Base-by-base conservation (phyloP, 257 asterid genomes). In the Fraxinus quadrangulata region DNA sequence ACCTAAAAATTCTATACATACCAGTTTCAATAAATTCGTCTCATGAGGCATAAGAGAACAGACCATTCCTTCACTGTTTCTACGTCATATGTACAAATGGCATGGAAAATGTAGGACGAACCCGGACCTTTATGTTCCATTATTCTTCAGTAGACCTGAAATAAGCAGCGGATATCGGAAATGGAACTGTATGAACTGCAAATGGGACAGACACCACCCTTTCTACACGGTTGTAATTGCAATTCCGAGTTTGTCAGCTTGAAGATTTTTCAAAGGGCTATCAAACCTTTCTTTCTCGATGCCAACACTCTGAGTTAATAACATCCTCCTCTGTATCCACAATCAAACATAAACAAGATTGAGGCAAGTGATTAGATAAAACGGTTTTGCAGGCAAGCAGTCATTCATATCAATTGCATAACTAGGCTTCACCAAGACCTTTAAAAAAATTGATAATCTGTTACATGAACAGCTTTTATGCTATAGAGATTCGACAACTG, bases 321-420 rank as follows among this genome's bases (percentile, higher is more conserved):
- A 67, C 82, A 91, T 54, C 83, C 78, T 90, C 88, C 88, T 90
- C 96, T 93, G 92, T 59, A 81, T 70, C 75, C 76, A 86, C 71
- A 79, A 79, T 63, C 23, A 78, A 77, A 73, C 75, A 70, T 8
- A 71, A 2, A 67, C 17, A 73, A 45, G 6, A 71, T 45, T 8
- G 70, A 30, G 19, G 21, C 14, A 2, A 63, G 13, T 69, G 31
- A 71, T 40, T 45, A 36, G 12, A 70, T 10, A 70, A 3, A 19
- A 59, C 49, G 0, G 49, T 40, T 59, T 10, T 24, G 34, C 10
- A 68, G 73, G 31, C 26, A 69, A 47, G 13, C 51, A 26, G 49
- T 5, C 11, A 31, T 59, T 49, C 30, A 14, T 21, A 54, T 49
- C 49, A 24, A 19, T 4, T 14, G 28, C 10, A 37, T 19, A 34